Evolutionary conservation across 2,329 filamentous ascomycete genomes (phyloP).

Genomic region (Microdochium bolleyi): DNA sequence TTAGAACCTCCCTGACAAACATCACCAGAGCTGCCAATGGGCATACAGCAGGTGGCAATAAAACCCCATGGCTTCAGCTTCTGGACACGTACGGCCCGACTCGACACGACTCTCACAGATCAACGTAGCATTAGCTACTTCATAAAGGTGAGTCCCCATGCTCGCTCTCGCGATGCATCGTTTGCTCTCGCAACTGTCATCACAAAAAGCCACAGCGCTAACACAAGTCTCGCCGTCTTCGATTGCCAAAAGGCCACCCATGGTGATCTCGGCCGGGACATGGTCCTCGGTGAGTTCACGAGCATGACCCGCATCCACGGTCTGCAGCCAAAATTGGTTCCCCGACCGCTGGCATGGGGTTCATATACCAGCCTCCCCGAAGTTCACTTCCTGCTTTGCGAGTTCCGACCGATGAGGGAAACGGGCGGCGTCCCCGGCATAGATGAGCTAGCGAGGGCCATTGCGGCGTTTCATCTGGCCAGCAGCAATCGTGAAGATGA

Average conservation of each 20-base stretch:
- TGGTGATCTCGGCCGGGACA: slow-evolving; percentile 4
- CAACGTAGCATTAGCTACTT: slow-evolving; percentile 5
- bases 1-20: too few relatives aligned
- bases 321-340: slow-evolving; percentile 4
- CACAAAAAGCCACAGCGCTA: background rate
- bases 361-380: slow-evolving; percentile 5
- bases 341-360: slow-evolving; percentile 6
- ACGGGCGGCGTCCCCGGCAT: background rate
- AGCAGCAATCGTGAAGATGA: background rate
- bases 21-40: background rate
- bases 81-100: slow-evolving; percentile 12
- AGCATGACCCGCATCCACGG: slow-evolving; percentile 6
- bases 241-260: slow-evolving; percentile 4
- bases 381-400: slow-evolving; percentile 10
- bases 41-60: background rate
- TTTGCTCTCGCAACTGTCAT: too few relatives aligned
- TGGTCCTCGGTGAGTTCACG: slow-evolving; percentile 8
- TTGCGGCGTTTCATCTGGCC: background rate
- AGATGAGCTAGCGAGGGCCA: slow-evolving; percentile 3
- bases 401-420: slow-evolving; percentile 9
- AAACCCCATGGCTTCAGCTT: slow-evolving; percentile 8
- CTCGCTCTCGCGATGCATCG: too few relatives aligned
- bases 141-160: slow-evolving; percentile 7
- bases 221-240: too few relatives aligned
- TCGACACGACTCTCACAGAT: slow-evolving; percentile 4